Base-by-base conservation (phyloP, 176 grass and related monocot genomes). In the Elymus sibiricus region DNA sequence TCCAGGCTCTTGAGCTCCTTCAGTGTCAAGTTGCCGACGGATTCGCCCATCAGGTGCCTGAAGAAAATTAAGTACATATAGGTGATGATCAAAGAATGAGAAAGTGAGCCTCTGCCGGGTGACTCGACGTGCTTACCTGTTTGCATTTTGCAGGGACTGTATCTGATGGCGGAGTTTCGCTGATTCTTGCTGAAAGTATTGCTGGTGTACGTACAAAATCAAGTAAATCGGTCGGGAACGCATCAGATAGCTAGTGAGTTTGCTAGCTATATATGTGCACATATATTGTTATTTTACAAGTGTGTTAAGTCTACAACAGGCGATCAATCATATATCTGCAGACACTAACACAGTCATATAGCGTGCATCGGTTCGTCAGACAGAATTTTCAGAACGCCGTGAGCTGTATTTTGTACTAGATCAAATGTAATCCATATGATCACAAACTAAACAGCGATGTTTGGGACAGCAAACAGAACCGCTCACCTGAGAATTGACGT, bases 141-240 rank as follows among this genome's bases (percentile, higher is more conserved):
- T 76, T 34, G 46, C 5, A 22, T 34, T 76, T 22, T 76, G 74
- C 46, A 76, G 46, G 9, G 74, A 76, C 46, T 55, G 74, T 55
- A 76, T 76, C 16, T 76, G 74, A 22, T 76, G 46, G 5, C 74
- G 74, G 17, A 76, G 9, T 55, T 76, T 76, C 19, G 46, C 74
- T 21, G 74, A 76, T 55, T 76, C 74, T 34, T 76, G 74, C 74
- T 76, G 74, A 76, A 76, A 76, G 74, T 76, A 76, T 76, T 76
- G 74, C 74, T 76, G 46, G 46, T 76, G 72, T 19, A 53, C 53
- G 53, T 22, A 8, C 10, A 55, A 55, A 76, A 76, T 34, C 15
- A 22, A 21, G 44, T 76, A 75, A 22, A 28, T 32, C 44, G 5
- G 27, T 9, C 5, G 44, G 9, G 6, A 27, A 9, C n/a, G 16